Conservation (phyloP, 139 green algal genomes). For the Tetradesmus lagerheimii region DNA sequence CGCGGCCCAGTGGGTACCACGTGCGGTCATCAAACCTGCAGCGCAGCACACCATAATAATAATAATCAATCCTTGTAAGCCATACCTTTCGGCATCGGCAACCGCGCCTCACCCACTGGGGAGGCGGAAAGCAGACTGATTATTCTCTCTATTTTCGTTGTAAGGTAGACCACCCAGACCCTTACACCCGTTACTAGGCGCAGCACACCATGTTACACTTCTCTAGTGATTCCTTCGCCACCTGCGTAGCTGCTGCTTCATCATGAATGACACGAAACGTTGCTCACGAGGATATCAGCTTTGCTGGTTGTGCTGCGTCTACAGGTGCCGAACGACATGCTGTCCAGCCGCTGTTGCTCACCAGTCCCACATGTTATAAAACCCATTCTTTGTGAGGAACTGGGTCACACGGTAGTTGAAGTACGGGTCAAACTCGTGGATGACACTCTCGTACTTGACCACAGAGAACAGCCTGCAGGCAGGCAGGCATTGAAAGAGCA, state of each 20-base stretch:
- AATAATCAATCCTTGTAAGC: too few relatives aligned
- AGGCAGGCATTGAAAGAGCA: not conserved
- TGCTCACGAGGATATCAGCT: too few relatives aligned
- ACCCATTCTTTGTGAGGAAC: slow-evolving; percentile 87
- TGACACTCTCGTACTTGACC: slow-evolving; percentile 94
- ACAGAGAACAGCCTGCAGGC: slow-evolving; percentile 87
- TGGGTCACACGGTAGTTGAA: slow-evolving; percentile 92
- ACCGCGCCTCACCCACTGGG: too few relatives aligned
- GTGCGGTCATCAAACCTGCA: slow-evolving; percentile 86
- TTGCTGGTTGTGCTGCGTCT: not conserved
- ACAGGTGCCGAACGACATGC: not conserved
- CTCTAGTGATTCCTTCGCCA: too few relatives aligned
- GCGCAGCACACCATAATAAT: not conserved
- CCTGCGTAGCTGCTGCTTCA: too few relatives aligned
- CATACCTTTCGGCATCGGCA: too few relatives aligned
- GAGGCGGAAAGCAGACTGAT: too few relatives aligned
- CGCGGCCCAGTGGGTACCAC: slow-evolving; percentile 93
- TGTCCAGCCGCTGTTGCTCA: not conserved
- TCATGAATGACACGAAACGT: too few relatives aligned
- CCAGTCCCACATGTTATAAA: slow-evolving; percentile 93
- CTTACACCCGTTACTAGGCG: too few relatives aligned
- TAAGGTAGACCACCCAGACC: too few relatives aligned
- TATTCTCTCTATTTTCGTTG: too few relatives aligned
- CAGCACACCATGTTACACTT: too few relatives aligned
- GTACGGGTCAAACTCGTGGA: slow-evolving; percentile 90